phyloP scores from a whole-genome alignment of 345 rosid species.

The Corchorus capsularis region DNA sequence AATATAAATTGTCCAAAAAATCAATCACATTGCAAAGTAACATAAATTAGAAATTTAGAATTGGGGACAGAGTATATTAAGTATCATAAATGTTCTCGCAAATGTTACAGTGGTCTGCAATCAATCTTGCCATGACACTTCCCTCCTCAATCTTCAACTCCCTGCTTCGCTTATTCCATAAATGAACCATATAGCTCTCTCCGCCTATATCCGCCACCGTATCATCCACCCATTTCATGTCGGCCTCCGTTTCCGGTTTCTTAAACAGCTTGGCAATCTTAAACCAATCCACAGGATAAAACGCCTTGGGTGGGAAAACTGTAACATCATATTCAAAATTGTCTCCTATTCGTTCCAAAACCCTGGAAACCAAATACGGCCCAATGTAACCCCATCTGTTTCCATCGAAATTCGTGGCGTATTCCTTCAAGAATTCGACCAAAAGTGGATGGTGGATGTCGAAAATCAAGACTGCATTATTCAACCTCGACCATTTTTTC shows the following conservation, averaged over 20 bases:
- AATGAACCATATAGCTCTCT: slow-evolving; percentile 47
- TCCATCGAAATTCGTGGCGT: slow-evolving; percentile 62
- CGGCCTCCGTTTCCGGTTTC: slow-evolving; percentile 45
- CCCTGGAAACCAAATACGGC: slow-evolving; percentile 70
- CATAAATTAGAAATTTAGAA: too few relatives aligned
- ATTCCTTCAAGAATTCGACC: slow-evolving; percentile 61
- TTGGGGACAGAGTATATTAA: too few relatives aligned
- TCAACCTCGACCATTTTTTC: slow-evolving; percentile 62
- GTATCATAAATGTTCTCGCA: slow-evolving; percentile 34
- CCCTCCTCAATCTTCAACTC: slow-evolving; percentile 48
- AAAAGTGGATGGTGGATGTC: slow-evolving; percentile 60
- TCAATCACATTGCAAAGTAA: too few relatives aligned
- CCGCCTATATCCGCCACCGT: slow-evolving; percentile 31
- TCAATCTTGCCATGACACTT: slow-evolving; percentile 45
- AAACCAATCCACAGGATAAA: slow-evolving; percentile 66
- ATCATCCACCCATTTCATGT: slow-evolving; percentile 43
- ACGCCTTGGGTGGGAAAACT: slow-evolving; percentile 49
- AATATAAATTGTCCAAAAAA: too few relatives aligned
- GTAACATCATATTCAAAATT: slow-evolving; percentile 46
- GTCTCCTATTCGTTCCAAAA: slow-evolving; percentile 38
- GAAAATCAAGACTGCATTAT: slow-evolving; percentile 71
- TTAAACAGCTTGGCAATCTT: slow-evolving; percentile 53
- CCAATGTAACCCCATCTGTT: slow-evolving; percentile 81
- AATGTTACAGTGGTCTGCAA: slow-evolving; percentile 45
- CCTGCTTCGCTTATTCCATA: slow-evolving; percentile 53